These are phyloP conservation scores for Penicillium antarcticum DNA, from an alignment of 495 filamentous ascomycete genomes.

Conservation along the genomic window DNA sequence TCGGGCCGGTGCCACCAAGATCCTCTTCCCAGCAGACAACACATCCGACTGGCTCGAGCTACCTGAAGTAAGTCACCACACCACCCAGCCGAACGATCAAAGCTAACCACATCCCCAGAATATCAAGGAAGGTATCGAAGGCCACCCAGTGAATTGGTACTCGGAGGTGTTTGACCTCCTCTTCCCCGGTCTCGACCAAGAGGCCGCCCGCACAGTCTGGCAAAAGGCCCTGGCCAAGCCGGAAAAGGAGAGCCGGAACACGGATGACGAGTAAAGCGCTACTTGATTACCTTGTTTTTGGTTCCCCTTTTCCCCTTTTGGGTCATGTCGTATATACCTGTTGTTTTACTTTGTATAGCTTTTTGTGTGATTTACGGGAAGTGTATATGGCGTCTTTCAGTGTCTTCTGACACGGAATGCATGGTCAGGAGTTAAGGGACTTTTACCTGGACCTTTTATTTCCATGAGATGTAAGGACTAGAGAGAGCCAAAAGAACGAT, in stretches of 20 bases:
- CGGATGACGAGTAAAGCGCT: conserved; percentile 29
- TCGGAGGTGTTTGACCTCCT: conserved; percentile 87
- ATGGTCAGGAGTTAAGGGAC: conserved; percentile 9
- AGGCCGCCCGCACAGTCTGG: conserved; percentile 70
- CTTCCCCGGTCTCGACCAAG: conserved; percentile 76
- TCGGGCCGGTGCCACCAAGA: conserved; percentile 87
- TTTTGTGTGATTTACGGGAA: conserved; percentile 20
- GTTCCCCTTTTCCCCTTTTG: neutral
- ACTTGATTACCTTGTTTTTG: conserved; percentile 2
- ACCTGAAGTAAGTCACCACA: conserved; percentile 66
- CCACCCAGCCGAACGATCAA: neutral
- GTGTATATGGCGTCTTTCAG: conserved; percentile 12
- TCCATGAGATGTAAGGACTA: conserved; percentile 4
- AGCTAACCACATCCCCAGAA: conserved; percentile 57
- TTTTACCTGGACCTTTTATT: conserved; percentile 4
- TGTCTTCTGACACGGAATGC: conserved; percentile 10
- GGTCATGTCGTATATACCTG: conserved; percentile 15
- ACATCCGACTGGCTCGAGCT: conserved; percentile 96
- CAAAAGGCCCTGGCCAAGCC: conserved; percentile 64
- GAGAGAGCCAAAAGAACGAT: conserved; percentile 7
- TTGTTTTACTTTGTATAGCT: conserved; percentile 13
- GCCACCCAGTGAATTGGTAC: conserved; percentile 89
- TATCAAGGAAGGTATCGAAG: conserved; percentile 93
- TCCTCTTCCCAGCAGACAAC: conserved; percentile 95
- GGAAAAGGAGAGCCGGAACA: conserved; percentile 44